Conservation (phyloP, 495 filamentous ascomycete genomes). For the Thermothielavioides terrestris region DNA sequence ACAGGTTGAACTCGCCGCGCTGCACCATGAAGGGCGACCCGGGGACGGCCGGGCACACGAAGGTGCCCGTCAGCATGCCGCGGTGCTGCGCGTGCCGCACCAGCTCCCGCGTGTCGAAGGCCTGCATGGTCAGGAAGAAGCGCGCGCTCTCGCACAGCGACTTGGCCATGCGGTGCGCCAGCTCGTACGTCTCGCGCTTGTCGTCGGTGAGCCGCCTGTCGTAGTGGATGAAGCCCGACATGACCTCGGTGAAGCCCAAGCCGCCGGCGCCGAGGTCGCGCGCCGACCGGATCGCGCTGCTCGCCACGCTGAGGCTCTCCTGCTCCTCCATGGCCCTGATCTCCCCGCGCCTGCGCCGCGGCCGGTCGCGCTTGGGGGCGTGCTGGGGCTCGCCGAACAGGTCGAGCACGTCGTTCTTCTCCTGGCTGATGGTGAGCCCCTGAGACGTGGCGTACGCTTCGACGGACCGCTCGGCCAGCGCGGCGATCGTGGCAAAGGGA, state of each 20-base stretch:
- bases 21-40: conserved; percentile 54
- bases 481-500: conserved; percentile 62
- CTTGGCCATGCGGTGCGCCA: conserved; percentile 45
- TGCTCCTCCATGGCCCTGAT: conserved; percentile 20
- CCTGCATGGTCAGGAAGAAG: conserved; percentile 52
- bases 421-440: conserved; percentile 40
- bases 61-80: conserved; percentile 53
- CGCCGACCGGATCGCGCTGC: conserved; percentile 34
- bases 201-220: conserved; percentile 40
- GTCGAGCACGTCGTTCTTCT: conserved; percentile 44
- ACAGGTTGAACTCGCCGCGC: conserved; percentile 50
- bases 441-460: conserved; percentile 37
- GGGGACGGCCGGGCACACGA: conserved; percentile 48
- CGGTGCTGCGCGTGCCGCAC: conserved; percentile 41
- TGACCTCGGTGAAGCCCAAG: conserved; percentile 54
- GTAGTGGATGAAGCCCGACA: conserved; percentile 53
- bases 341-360: conserved; percentile 8
- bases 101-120: conserved; percentile 39
- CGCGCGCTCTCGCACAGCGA: conserved; percentile 47
- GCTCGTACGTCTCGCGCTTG: conserved; percentile 42
- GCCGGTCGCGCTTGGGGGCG: conserved; percentile 7
- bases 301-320: conserved; percentile 29
- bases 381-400: conserved; percentile 36
- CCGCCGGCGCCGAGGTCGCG: conserved; percentile 38
- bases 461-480: conserved; percentile 55